phyloP scores from a whole-genome alignment of 805 yeast species.

The Spathaspora gorwiae region DNA sequence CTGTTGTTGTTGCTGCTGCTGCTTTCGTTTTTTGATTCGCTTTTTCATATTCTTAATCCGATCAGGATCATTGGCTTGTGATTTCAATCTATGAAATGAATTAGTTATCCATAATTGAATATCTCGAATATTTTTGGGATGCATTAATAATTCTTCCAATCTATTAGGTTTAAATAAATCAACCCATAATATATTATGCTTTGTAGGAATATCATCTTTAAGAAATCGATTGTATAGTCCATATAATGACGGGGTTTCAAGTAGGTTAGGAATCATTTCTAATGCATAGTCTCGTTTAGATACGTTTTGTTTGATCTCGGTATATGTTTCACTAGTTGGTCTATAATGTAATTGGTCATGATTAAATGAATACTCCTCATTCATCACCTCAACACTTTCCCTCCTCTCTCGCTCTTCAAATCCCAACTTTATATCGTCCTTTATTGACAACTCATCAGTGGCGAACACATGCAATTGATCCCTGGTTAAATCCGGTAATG shows the following conservation, averaged over 20 bases:
- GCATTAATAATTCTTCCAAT: constrained; percentile 31
- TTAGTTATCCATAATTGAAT: constrained; percentile 38
- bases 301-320: neutral
- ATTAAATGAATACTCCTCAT: neutral
- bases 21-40: constrained; percentile 24
- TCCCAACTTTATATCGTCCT: neutral
- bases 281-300: neutral
- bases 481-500: constrained; percentile 24
- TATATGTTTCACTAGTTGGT: neutral
- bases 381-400: too few species aligned
- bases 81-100: constrained; percentile 30
- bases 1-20: constrained; percentile 14
- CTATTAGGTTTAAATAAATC: constrained; percentile 40
- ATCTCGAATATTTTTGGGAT: constrained; percentile 14
- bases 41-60: constrained; percentile 13
- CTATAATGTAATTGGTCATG: neutral
- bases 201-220: neutral
- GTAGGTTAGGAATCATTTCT: neutral
- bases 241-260: neutral
- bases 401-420: neutral
- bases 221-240: neutral
- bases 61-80: constrained; percentile 10
- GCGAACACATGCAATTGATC: constrained; percentile 31
- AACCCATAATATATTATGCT: constrained; percentile 29
- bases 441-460: neutral